These are phyloP conservation scores for Grigorovia yakushimaensis DNA, from an alignment of 805 yeast species.

Conservation along the genomic window DNA sequence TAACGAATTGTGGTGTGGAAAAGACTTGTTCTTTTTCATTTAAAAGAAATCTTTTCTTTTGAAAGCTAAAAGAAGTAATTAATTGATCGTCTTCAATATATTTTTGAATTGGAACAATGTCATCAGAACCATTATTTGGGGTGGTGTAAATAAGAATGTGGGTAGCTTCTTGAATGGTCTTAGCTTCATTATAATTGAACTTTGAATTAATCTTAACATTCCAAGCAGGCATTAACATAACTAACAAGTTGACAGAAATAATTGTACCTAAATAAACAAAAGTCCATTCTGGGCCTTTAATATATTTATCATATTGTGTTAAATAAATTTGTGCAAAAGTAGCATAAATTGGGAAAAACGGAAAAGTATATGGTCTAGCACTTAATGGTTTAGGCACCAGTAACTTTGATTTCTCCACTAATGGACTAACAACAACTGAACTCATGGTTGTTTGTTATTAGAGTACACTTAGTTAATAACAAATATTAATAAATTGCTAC, in stretches of 20 bases:
- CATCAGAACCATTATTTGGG: conserved; percentile 79
- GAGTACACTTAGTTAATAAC: background rate
- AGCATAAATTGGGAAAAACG: conserved; percentile 74
- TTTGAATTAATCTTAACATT: conserved; percentile 56
- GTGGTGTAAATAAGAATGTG: conserved; percentile 71
- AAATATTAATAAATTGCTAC: background rate
- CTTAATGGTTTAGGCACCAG: conserved; percentile 55
- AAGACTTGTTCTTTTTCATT: conserved; percentile 45
- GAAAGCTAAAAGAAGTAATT: conserved; percentile 71
- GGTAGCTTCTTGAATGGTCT: conserved; percentile 50
- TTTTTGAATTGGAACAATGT: conserved; percentile 56
- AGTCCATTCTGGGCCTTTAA: conserved; percentile 93
- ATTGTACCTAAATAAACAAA: conserved; percentile 74
- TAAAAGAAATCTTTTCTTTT: conserved; percentile 82
- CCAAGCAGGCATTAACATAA: conserved; percentile 94
- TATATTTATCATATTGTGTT: conserved; percentile 65
- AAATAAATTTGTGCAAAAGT: conserved; percentile 54
- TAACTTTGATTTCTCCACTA: conserved; percentile 62
- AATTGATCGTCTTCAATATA: conserved; percentile 44
- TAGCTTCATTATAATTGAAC: conserved; percentile 56
- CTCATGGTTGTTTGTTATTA: background rate
- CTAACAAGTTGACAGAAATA: conserved; percentile 59
- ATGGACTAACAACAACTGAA: conserved; percentile 50
- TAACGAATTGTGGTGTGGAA: conserved; percentile 67
- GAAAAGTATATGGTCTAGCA: conserved; percentile 71